Conservation (phyloP, 148 eudicot genomes). For the Salicornia ramosissima region DNA sequence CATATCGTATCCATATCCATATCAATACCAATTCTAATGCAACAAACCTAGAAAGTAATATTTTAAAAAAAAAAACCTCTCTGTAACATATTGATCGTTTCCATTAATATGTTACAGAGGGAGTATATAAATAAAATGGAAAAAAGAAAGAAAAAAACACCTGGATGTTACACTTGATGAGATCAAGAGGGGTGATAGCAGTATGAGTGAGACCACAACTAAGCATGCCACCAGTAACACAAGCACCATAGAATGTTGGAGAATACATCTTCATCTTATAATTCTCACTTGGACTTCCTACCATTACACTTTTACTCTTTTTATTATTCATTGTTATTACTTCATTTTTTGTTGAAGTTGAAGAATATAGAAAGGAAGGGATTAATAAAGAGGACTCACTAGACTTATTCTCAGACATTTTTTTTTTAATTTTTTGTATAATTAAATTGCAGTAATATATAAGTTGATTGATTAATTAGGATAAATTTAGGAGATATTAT, state of each 20-base stretch:
- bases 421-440: no score
- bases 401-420: conserved; percentile 2
- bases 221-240: conserved; percentile 48
- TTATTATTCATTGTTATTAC: neutral
- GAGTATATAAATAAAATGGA: neutral
- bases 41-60: no score
- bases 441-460: no score
- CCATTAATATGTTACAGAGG: no score
- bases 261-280: conserved; percentile 64
- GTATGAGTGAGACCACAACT: conserved; percentile 68
- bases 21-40: no score
- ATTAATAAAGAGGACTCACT: conserved; percentile 4
- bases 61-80: no score
- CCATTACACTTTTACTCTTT: conserved; percentile 14
- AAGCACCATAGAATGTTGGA: conserved; percentile 48
- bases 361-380: conserved; percentile 24
- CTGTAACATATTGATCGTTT: no score
- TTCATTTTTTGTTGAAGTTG: neutral
- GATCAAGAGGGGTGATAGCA: conserved; percentile 74
- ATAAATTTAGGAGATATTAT: no score
- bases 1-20: no score
- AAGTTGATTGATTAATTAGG: no score
- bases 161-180: conserved; percentile 81
- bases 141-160: conserved; percentile 17
- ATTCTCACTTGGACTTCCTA: conserved; percentile 57